A percentile compares a stretch with the other conserved stretches of the same genome.
phyloP scores from a whole-genome alignment of 306 rosid genomes.

The Castanea sativa region DNA sequence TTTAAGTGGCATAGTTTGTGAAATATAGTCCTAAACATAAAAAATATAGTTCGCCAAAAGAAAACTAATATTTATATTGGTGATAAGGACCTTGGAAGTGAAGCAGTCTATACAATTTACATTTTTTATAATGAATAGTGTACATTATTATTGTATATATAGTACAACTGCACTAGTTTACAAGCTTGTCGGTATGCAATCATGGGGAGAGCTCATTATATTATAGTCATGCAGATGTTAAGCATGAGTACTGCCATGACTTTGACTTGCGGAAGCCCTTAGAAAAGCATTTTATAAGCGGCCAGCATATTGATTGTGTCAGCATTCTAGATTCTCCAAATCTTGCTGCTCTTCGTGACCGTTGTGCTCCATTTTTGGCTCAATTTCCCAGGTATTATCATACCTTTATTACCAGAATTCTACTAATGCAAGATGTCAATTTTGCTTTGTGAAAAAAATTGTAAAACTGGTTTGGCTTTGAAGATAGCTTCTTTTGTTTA shows the following conservation, averaged over 20 bases:
- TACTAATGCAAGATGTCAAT: neutral
- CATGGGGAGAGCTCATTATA: slow-evolving; percentile 1
- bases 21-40: neutral
- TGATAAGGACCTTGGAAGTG: neutral
- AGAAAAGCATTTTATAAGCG: slow-evolving; percentile 61
- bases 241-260: slow-evolving; percentile 67
- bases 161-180: neutral
- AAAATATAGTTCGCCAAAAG: neutral
- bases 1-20: neutral
- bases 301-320: slow-evolving; percentile 58
- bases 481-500: neutral
- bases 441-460: neutral
- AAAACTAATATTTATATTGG: neutral
- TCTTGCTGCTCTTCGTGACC: slow-evolving; percentile 53
- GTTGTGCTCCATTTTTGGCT: slow-evolving; percentile 63
- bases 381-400: slow-evolving; percentile 59
- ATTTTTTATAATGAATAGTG: neutral
- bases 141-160: neutral
- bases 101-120: neutral
- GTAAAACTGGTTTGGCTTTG: neutral
- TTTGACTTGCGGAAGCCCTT: slow-evolving; percentile 83
- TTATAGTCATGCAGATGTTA: slow-evolving; percentile 40
- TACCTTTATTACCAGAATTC: neutral
- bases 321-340: slow-evolving; percentile 62
- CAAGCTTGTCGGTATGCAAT: slow-evolving; percentile 3